Percentiles rank a stretch among this genome's conserved stretches.
Evolutionary conservation across 192 early-diverging fungal genomes (phyloP).

Genomic region (Obelidium mucronatum): DNA sequence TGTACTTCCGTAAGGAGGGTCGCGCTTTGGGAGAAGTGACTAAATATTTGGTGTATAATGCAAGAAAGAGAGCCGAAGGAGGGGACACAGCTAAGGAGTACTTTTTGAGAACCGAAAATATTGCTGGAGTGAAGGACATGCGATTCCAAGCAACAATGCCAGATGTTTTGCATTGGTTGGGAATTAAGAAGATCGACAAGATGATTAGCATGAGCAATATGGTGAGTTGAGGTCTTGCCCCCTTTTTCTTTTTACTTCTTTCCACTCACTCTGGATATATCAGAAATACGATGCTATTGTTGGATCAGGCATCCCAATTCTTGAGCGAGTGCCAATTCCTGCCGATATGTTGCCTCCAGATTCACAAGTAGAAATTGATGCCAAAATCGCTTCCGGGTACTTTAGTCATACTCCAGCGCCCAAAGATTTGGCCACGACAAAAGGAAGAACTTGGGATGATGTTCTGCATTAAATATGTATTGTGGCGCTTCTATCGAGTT

Average conservation of each 20-base stretch:
- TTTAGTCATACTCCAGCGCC: conserved; percentile 73
- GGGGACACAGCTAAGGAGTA: conserved; percentile 91
- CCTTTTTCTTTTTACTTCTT: conserved; percentile 36
- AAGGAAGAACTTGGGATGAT: conserved; percentile 60
- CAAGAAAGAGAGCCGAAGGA: conserved; percentile 76
- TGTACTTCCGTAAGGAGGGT: conserved; percentile 97
- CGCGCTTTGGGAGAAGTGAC: conserved; percentile 94
- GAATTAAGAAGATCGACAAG: conserved; percentile 90
- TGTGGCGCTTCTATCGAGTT: neutral
- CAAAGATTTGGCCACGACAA: conserved; percentile 69
- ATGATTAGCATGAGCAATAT: conserved; percentile 74
- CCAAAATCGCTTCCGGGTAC: conserved; percentile 96
- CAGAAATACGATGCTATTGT: conserved; percentile 95
- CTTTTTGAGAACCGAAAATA: conserved; percentile 83
- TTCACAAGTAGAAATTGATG: conserved; percentile 94
- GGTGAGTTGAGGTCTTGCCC: conserved; percentile 23
- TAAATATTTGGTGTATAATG: conserved; percentile 96
- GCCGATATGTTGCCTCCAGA: conserved; percentile 89
- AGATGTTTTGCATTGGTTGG: conserved; percentile 95
- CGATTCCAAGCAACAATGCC: conserved; percentile 97
- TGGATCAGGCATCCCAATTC: conserved; percentile 82
- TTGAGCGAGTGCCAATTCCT: conserved; percentile 89
- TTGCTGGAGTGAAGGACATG: conserved; percentile 95
- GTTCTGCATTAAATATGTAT: neutral
- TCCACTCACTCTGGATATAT: neutral